A percentile compares a stretch with the other conserved stretches of the same genome.
These are phyloP conservation scores for Alternaria longipes DNA, from an alignment of 2,329 filamentous ascomycete genomes.

Conservation along the genomic window DNA sequence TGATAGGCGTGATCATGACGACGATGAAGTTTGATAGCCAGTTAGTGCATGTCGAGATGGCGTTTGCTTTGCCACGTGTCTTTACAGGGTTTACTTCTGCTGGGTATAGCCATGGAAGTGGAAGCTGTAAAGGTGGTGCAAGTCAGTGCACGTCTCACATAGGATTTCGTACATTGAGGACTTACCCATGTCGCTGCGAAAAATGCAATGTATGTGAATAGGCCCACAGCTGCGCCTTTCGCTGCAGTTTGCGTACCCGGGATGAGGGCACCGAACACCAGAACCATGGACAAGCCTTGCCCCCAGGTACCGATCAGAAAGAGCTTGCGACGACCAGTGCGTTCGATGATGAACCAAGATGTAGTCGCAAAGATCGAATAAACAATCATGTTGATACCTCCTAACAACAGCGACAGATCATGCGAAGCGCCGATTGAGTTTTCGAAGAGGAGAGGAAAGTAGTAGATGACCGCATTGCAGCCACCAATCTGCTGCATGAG, in stretches of 20 bases:
- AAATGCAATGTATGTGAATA: background rate
- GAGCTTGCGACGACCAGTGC: background rate
- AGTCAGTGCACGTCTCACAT: background rate
- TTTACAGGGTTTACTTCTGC: background rate
- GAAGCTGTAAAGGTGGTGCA: background rate
- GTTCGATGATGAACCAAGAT: background rate
- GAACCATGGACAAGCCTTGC: background rate
- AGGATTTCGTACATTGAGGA: background rate
- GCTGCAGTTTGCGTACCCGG: background rate
- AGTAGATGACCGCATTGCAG: background rate
- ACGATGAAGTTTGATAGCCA: background rate
- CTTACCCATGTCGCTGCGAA: background rate
- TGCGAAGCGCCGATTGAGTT: background rate
- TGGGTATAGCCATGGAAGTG: background rate
- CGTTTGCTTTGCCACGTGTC: background rate
- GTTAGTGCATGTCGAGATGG: background rate
- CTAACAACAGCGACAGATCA: background rate
- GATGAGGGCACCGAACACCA: background rate
- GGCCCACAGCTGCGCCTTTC: background rate
- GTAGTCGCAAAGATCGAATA: background rate
- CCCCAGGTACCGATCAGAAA: background rate
- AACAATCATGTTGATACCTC: background rate
- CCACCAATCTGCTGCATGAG: background rate
- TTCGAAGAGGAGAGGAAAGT: background rate
- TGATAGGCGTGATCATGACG: background rate